phyloP scores from a whole-genome alignment of 352 stramenopile species.

The Phytophthora melonis region DNA sequence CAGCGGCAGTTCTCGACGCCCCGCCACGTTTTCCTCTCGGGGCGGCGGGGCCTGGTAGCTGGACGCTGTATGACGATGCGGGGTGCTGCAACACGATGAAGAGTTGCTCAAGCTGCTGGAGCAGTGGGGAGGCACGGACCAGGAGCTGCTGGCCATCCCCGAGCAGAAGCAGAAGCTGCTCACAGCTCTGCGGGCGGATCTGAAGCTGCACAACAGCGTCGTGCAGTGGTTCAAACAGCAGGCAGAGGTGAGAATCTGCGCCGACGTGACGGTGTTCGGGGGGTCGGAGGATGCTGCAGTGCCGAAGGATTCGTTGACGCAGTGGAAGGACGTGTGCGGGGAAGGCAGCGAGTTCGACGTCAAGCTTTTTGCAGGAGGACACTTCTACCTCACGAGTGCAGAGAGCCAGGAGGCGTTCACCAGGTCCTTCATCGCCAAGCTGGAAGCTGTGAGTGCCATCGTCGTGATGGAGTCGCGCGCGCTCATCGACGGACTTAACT shows the following conservation, averaged over 20 bases:
- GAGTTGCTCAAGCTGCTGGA: constrained; percentile 56
- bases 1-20: constrained; percentile 57
- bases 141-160: constrained; percentile 58
- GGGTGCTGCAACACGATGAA: constrained; percentile 41
- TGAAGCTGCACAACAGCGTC: constrained; percentile 65
- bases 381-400: constrained; percentile 67
- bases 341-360: constrained; percentile 43
- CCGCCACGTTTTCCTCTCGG: constrained; percentile 74
- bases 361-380: constrained; percentile 60
- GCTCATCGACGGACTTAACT: constrained; percentile 62
- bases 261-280: constrained; percentile 62
- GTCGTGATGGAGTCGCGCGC: constrained; percentile 56
- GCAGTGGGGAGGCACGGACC: constrained; percentile 71
- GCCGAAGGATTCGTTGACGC: constrained; percentile 41
- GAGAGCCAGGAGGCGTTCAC: constrained; percentile 47
- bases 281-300: constrained; percentile 53
- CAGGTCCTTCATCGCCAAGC: constrained; percentile 43
- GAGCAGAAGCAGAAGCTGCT: constrained; percentile 50
- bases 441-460: constrained; percentile 45
- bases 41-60: constrained; percentile 42
- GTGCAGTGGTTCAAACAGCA: constrained; percentile 49
- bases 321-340: constrained; percentile 50
- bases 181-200: constrained; percentile 45
- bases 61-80: constrained; percentile 45
- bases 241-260: constrained; percentile 34